Evolutionary conservation across 1,139 yeast species (phyloP).

Genomic region (Suhomyces taliae): DNA sequence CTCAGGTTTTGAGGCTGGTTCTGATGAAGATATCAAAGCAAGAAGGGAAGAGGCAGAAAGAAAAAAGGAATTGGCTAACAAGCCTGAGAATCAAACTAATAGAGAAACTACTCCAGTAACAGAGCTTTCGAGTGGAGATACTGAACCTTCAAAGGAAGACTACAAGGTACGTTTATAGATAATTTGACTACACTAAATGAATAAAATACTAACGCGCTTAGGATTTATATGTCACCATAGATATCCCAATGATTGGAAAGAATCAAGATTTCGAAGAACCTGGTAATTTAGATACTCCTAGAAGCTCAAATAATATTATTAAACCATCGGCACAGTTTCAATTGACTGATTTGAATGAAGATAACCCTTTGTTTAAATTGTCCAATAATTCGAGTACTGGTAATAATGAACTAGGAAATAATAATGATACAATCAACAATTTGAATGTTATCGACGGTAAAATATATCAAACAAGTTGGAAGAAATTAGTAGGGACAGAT

Average conservation of each 20-base stretch:
- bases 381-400: conserved; percentile 29
- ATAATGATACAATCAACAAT: conserved; percentile 24
- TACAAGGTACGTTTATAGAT: conserved; percentile 38
- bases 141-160: conserved; percentile 21
- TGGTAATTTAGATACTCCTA: conserved; percentile 13
- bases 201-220: conserved; percentile 20
- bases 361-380: conserved; percentile 38
- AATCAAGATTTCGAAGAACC: conserved; percentile 16
- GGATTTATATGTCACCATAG: conserved; percentile 46
- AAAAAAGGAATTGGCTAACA: conserved; percentile 13
- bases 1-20: conserved; percentile 69
- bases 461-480: conserved; percentile 78
- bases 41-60: conserved; percentile 29
- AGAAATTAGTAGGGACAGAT: conserved; percentile 79
- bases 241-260: conserved; percentile 39
- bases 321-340: conserved; percentile 46
- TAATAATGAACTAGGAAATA: conserved; percentile 2
- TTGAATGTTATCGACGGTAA: conserved; percentile 41
- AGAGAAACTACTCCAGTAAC: conserved; percentile 17
- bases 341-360: conserved; percentile 36
- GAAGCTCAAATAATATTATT: conserved; percentile 22
- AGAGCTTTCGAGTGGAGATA: conserved; percentile 17
- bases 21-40: conserved; percentile 67
- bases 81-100: conserved; percentile 11
- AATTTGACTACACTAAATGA: conserved; percentile 4